phyloP scores from a whole-genome alignment of 768 basidiomycete species.

The Termitomyces sp. region DNA sequence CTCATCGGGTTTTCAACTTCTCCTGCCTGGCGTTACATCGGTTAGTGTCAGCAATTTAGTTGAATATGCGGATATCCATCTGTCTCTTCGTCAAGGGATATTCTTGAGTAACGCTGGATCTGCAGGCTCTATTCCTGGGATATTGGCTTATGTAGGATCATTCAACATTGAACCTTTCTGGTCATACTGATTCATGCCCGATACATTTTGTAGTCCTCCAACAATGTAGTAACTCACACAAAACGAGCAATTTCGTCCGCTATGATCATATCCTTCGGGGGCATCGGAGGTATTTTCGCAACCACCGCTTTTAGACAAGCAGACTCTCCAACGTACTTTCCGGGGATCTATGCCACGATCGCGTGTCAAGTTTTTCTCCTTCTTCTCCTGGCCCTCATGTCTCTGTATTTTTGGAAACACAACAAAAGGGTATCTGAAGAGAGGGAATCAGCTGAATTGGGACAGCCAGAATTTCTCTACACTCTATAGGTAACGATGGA shows the following conservation, averaged over 20 bases:
- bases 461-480: constrained; percentile 34
- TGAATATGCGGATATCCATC: neutral
- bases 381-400: constrained; percentile 32
- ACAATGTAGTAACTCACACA: constrained; percentile 44
- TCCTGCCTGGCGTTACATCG: constrained; percentile 36
- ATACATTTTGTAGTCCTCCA: constrained; percentile 31
- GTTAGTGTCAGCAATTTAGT: constrained; percentile 18
- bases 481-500: constrained; percentile 24
- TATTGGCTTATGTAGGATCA: constrained; percentile 42
- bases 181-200: neutral
- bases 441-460: constrained; percentile 22
- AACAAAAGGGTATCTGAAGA: constrained; percentile 27
- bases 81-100: constrained; percentile 27
- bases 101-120: constrained; percentile 42
- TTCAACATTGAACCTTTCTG: neutral
- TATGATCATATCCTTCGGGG: constrained; percentile 40
- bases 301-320: constrained; percentile 41
- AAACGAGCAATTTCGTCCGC: constrained; percentile 45
- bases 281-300: constrained; percentile 44
- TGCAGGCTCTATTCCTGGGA: constrained; percentile 39
- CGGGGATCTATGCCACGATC: constrained; percentile 42
- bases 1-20: constrained; percentile 33
- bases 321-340: constrained; percentile 40
- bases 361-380: constrained; percentile 38
- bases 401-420: constrained; percentile 29